A percentile compares a stretch with the other conserved stretches of the same genome.
phyloP scores from a whole-genome alignment of 106 monocot species.

The Dioscorea alata region DNA sequence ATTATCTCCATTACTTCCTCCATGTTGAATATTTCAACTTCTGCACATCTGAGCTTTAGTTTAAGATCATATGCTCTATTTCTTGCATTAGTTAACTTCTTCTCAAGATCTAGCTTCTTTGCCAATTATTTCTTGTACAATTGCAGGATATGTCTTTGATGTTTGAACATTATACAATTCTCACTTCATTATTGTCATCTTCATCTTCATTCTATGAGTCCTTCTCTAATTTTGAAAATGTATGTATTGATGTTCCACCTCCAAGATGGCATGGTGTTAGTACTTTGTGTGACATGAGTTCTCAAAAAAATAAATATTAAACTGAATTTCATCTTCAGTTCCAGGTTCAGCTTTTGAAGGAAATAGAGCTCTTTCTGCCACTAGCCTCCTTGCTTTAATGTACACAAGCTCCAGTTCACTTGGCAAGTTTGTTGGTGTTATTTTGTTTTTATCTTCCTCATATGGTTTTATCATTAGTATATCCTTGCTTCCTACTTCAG shows the following conservation, averaged over 20 bases:
- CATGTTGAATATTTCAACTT: constrained; percentile 32
- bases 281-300: constrained; percentile 18
- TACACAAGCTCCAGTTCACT: constrained; percentile 84
- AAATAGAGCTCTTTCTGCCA: constrained; percentile 30
- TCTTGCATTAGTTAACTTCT: constrained; percentile 49
- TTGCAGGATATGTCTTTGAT: constrained; percentile 62
- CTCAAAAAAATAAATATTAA: constrained; percentile 46
- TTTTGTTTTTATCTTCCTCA: constrained; percentile 98
- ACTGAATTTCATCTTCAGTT: constrained; percentile 40
- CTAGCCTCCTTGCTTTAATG: constrained; percentile 65
- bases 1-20: constrained; percentile 54
- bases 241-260: constrained; percentile 24
- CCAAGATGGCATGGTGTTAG: constrained; percentile 25
- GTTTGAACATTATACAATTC: constrained; percentile 41
- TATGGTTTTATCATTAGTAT: constrained; percentile 92
- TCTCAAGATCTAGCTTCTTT: constrained; percentile 84
- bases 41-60: constrained; percentile 38
- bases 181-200: constrained; percentile 16
- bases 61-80: constrained; percentile 51
- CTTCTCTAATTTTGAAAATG: constrained; percentile 67
- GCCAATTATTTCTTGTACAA: constrained; percentile 85
- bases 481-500: constrained; percentile 97
- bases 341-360: constrained; percentile 15
- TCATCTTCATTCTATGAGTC: constrained; percentile 57
- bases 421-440: too few relatives aligned